Base-by-base conservation (phyloP, 2,329 filamentous ascomycete genomes). In the Cladosporium sp. region DNA sequence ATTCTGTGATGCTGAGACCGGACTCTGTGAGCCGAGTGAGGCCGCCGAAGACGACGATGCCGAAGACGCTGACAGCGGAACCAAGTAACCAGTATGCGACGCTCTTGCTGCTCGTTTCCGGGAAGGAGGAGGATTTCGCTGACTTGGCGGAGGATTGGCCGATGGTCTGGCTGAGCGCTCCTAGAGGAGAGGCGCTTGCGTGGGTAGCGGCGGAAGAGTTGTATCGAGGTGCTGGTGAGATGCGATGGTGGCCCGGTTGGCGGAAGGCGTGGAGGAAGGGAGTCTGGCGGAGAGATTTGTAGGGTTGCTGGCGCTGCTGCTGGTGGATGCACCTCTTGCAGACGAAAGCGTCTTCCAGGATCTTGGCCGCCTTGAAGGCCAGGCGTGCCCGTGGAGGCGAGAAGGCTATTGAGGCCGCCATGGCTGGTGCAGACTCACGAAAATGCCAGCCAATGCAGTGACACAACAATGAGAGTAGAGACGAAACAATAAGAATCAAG, bases 1-100 rank as follows among this genome's bases (percentile, higher is more conserved):
- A 99, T 87, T 99, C 93, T 56, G 93, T 99, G 63, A 99, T 99
- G 68, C 91, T 96, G 58, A 99, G 79, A 40, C 92, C 93, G 59
- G 93, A 99, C 73, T 99, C 93, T 3, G 93, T 99, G 60, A 99
- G 77, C 53, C 93, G 80, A 24, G 93, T 99, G 60, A 99, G 77
- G 5, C 93, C 93, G 52, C 93, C 93, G 69, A 95, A 95, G 39
- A 99, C 82, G 45, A 99, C 91, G 62, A 99, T 96, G 54, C 93
- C 93, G 71, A 97, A 99, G 47, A 97, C 93, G 67, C 89, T 95
- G 38, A 82, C 87, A 1, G 93, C 91, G 61, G 91, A 96, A 41
- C 84, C 92, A 50, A 99, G 74, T 40, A 99, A 80, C 91, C 91
- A 99, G 74, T 92, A 92, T 53, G 85, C 93, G 39, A 96, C 91